phyloP scores from a whole-genome alignment of 2,329 filamentous ascomycete genomes.

The Zymoseptoria ardabiliae region DNA sequence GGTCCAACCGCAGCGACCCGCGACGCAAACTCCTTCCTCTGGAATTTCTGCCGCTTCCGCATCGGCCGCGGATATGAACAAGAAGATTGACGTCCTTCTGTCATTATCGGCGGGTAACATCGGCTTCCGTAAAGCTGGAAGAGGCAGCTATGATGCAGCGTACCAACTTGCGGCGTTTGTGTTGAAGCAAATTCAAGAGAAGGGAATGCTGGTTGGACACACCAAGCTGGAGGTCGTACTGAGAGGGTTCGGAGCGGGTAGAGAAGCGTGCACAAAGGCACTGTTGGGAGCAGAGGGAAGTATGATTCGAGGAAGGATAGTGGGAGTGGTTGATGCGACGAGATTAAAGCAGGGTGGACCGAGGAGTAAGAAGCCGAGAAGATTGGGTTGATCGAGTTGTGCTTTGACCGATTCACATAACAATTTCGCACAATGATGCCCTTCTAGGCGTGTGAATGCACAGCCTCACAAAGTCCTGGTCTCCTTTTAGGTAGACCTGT shows the following conservation, averaged over 20 bases:
- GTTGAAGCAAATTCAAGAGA: conserved; percentile 76
- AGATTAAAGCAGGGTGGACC: conserved; percentile 93
- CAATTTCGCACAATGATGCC: not conserved
- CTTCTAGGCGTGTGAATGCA: not conserved
- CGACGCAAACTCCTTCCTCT: conserved; percentile 21
- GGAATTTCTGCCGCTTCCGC: conserved; percentile 21
- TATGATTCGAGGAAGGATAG: conserved; percentile 64
- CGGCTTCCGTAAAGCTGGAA: conserved; percentile 76
- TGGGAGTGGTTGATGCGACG: conserved; percentile 75
- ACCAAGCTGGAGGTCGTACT: conserved; percentile 70
- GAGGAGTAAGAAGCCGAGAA: conserved; percentile 74
- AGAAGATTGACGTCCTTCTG: conserved; percentile 58
- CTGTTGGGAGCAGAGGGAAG: conserved; percentile 79
- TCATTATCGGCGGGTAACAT: conserved; percentile 78
- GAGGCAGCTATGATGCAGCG: conserved; percentile 80
- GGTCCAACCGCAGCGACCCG: conserved; percentile 54
- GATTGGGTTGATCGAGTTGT: conserved; percentile 52
- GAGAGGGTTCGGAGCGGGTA: conserved; percentile 76
- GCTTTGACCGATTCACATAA: not conserved
- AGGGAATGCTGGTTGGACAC: conserved; percentile 69
- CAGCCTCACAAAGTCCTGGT: too few species aligned
- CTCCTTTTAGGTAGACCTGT: too few species aligned
- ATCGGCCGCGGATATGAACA: conserved; percentile 45
- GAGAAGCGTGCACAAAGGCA: conserved; percentile 85
- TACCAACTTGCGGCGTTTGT: conserved; percentile 84